These are phyloP conservation scores for Kwoniella sp. DNA, from an alignment of 768 basidiomycete genomes.

Conservation along the genomic window DNA sequence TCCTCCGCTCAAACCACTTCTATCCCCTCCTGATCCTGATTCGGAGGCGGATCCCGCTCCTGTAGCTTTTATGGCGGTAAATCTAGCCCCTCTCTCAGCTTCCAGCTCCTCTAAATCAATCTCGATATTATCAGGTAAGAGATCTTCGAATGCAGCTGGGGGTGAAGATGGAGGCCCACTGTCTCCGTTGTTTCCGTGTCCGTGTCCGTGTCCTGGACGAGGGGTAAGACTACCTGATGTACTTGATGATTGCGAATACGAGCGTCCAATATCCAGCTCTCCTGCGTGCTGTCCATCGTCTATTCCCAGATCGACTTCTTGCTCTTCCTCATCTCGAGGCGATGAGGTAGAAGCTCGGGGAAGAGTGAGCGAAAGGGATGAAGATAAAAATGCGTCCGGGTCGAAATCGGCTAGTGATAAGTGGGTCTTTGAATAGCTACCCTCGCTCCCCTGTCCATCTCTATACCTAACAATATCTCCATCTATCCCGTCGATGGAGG, in stretches of 20 bases:
- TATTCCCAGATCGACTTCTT: neutral
- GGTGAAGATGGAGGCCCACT: constrained; percentile 9
- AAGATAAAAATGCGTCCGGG: constrained; percentile 49
- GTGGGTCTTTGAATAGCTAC: constrained; percentile 24
- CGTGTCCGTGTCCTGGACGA: constrained; percentile 24
- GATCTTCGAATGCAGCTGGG: constrained; percentile 24
- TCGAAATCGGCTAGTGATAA: constrained; percentile 46
- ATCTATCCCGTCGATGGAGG: constrained; percentile 8
- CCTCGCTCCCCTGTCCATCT: no score
- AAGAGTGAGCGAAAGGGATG: constrained; percentile 28
- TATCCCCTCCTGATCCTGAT: neutral
- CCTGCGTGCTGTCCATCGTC: neutral
- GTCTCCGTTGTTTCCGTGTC: neutral
- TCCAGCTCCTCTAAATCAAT: neutral
- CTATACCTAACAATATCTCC: no score
- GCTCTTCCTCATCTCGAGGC: neutral
- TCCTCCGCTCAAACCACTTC: neutral
- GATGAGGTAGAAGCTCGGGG: constrained; percentile 6
- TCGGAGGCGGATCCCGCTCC: no score
- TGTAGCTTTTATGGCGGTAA: constrained; percentile 30
- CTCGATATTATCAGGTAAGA: neutral
- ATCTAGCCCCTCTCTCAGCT: constrained; percentile 26
- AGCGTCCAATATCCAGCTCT: constrained; percentile 19
- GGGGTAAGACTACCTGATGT: constrained; percentile 47
- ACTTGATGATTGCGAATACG: constrained; percentile 19